A percentile compares a stretch with the other conserved stretches of the same genome.
These are phyloP conservation scores for Claviceps monticola DNA, from an alignment of 2,329 filamentous ascomycete species.

Conservation along the genomic window DNA sequence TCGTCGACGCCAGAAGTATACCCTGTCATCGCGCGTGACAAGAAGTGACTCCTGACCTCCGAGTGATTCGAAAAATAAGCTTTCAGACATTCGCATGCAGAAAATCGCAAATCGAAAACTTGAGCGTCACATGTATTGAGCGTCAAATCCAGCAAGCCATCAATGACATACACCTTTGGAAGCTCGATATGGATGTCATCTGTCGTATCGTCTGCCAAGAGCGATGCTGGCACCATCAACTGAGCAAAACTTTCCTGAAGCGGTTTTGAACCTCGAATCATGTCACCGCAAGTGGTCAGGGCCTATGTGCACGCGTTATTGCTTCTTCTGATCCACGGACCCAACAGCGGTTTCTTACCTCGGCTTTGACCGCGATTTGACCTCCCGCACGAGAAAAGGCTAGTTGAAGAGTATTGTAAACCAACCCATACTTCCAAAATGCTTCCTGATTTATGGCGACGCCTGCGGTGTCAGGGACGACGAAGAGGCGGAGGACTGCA, in stretches of 20 bases:
- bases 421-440: slow-evolving; percentile 71
- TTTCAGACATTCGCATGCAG: slow-evolving; percentile 81
- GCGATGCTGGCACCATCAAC: slow-evolving; percentile 56
- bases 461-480: slow-evolving; percentile 65
- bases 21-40: slow-evolving; percentile 78
- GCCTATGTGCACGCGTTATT: slow-evolving; percentile 36
- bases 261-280: slow-evolving; percentile 66
- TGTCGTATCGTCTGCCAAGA: slow-evolving; percentile 21
- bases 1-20: slow-evolving; percentile 66
- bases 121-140: slow-evolving; percentile 52
- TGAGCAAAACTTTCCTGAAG: slow-evolving; percentile 86
- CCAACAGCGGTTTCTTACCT: slow-evolving; percentile 35
- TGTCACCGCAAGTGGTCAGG: slow-evolving; percentile 70
- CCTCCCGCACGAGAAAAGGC: slow-evolving; percentile 58
- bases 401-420: slow-evolving; percentile 67
- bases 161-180: slow-evolving; percentile 72
- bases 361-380: slow-evolving; percentile 65
- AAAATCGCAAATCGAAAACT: slow-evolving; percentile 67
- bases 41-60: slow-evolving; percentile 72
- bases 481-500: slow-evolving; percentile 73
- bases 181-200: slow-evolving; percentile 34
- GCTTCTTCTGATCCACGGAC: neutral
- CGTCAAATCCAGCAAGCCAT: slow-evolving; percentile 74
- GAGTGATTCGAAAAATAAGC: slow-evolving; percentile 79
- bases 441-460: slow-evolving; percentile 73